Percentiles rank a stretch among this genome's conserved stretches.
phyloP scores from a whole-genome alignment of 192 early-diverging fungal species.

The Coemansia sp. region DNA sequence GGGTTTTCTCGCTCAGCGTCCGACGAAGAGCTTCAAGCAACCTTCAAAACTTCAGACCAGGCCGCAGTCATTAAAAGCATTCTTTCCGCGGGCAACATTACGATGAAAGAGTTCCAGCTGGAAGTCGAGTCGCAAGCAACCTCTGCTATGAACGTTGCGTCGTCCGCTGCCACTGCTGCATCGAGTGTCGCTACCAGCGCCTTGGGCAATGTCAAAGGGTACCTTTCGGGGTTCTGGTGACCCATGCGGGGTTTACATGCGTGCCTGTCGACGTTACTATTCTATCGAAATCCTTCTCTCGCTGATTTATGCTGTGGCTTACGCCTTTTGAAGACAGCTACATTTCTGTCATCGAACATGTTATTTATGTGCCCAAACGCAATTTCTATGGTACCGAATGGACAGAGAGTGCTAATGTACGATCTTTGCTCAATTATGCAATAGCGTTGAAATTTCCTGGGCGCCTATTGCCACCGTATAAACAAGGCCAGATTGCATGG shows the following conservation, averaged over 20 bases:
- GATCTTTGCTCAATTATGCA: too few relatives aligned
- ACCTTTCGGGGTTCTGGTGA: conserved; percentile 46
- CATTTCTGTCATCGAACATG: too few relatives aligned
- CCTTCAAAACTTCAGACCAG: conserved; percentile 42
- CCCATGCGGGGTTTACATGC: not conserved
- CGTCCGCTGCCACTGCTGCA: conserved; percentile 39
- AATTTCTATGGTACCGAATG: too few relatives aligned
- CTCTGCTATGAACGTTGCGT: conserved; percentile 31
- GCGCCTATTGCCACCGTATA: too few relatives aligned
- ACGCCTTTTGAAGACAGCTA: too few relatives aligned
- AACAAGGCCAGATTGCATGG: too few relatives aligned
- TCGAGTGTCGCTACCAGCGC: conserved; percentile 35
- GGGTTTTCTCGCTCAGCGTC: conserved; percentile 28
- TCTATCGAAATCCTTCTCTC: too few relatives aligned
- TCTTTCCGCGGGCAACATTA: conserved; percentile 28
- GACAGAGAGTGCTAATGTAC: too few relatives aligned
- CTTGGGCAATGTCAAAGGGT: conserved; percentile 30
- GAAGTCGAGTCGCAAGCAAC: conserved; percentile 45
- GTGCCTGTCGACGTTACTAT: not conserved
- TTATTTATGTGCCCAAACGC: too few relatives aligned
- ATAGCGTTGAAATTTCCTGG: too few relatives aligned
- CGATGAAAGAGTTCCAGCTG: conserved; percentile 33
- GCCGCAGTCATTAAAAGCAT: conserved; percentile 42
- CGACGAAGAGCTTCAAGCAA: conserved; percentile 25
- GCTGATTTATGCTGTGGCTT: too few relatives aligned